Percentiles rank a stretch among this genome's conserved stretches.
Conservation (phyloP, 148 eudicot genomes). For the Cornus kousa region DNA sequence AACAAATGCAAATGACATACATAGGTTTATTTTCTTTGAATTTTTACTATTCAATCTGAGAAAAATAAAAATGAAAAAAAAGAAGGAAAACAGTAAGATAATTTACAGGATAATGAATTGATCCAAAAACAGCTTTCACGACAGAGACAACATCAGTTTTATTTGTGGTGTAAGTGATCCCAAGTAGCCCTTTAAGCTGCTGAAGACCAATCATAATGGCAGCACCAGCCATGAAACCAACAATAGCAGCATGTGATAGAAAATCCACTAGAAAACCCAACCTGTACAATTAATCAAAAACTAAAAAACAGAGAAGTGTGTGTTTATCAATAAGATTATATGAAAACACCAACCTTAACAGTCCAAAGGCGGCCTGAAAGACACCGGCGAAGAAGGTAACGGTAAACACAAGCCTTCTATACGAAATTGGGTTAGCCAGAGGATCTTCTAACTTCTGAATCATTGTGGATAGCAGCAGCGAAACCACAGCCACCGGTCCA, state of each 20-base stretch:
- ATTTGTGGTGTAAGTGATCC: constrained; percentile 40
- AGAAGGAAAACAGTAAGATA: not conserved
- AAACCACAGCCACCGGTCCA: constrained; percentile 62
- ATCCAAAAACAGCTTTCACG: constrained; percentile 31
- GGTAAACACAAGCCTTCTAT: constrained; percentile 44
- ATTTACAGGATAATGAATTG: constrained; percentile 31
- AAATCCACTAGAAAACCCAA: constrained; percentile 64
- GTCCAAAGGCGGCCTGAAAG: constrained; percentile 55
- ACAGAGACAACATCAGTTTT: constrained; percentile 60
- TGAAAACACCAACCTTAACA: constrained; percentile 34
- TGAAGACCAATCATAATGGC: constrained; percentile 58
- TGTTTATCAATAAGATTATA: not conserved
- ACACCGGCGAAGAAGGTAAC: constrained; percentile 52
- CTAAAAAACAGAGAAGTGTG: too few species aligned
- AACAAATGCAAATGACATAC: not conserved
- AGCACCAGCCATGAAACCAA: constrained; percentile 67
- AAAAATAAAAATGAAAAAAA: not conserved
- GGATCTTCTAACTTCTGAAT: constrained; percentile 43
- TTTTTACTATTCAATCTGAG: too few species aligned
- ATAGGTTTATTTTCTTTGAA: too few species aligned
- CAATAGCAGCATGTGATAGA: constrained; percentile 60
- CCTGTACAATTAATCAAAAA: constrained; percentile 11
- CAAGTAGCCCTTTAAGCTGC: constrained; percentile 60
- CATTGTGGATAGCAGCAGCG: constrained; percentile 46
- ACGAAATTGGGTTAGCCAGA: constrained; percentile 39